Base-by-base conservation (phyloP, 2,329 filamentous ascomycete species). In the Aspergillus thermomutatus region DNA sequence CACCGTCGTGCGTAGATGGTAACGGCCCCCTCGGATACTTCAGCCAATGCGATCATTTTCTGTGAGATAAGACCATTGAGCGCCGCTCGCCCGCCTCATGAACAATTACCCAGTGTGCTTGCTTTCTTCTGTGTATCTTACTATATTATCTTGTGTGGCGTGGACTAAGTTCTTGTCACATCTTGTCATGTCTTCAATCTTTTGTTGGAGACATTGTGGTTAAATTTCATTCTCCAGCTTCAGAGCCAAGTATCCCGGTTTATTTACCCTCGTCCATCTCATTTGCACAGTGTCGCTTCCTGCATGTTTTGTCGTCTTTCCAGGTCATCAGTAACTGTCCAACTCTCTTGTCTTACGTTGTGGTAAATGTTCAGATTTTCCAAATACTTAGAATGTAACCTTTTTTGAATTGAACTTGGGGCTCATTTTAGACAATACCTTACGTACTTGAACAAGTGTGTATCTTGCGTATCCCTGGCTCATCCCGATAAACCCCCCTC, bases 51-150 rank as follows among this genome's bases (percentile, higher is more conserved):
- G 4, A 14, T 40, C 34, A 40, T 14, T 14, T 7, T 23, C 21
- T 11, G 43, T 21, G 43, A 23, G 43, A 46, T 17, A 14, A 46
- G 43, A 26, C 43, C 23, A 17, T 26, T 23, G 14, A 46, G 55
- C 56, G 53, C 47, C 50, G 49, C 49, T 54, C 56, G 61, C 64
- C 61, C 62, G 69, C 69, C 67, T 66, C 61, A 68, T 63, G 67
- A 67, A 64, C 63, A 65, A 61, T 63, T 60, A 55, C 60, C 64
- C 58, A 64, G 64, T 65, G 63, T 58, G 65, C 60, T 67, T 63
- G 58, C 59, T 66, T 71, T 66, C 60, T 69, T 70, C 68, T 67
- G 60, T 73, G 70, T 73, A 73, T 72, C 68, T 72, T 72, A 71
- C 65, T 62, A 67, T 69, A 61, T 67, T 62, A 58, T 60, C 61